These are phyloP conservation scores for Endoconidiophora laricicola DNA, from an alignment of 2,329 filamentous ascomycete genomes.

Conservation along the genomic window DNA sequence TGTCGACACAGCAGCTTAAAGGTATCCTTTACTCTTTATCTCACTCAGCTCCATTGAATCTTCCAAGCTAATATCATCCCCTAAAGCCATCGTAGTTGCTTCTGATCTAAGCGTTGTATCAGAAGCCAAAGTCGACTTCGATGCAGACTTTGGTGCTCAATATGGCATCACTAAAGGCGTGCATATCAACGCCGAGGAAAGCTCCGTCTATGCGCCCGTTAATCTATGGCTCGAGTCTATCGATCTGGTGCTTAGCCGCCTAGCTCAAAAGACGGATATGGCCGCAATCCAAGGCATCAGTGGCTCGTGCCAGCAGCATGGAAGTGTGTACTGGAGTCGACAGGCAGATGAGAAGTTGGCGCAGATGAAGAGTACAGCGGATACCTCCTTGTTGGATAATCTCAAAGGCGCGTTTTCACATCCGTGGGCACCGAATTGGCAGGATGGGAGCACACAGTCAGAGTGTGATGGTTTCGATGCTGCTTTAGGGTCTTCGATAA, in stretches of 20 bases:
- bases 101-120: conserved; percentile 66
- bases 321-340: conserved; percentile 81
- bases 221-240: conserved; percentile 89
- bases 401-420: conserved; percentile 60
- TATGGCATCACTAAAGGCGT: conserved; percentile 84
- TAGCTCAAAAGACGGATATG: conserved; percentile 52
- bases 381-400: conserved; percentile 53
- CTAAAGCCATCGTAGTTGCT: conserved; percentile 60
- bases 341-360: conserved; percentile 49
- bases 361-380: conserved; percentile 34
- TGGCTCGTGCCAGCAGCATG: conserved; percentile 92
- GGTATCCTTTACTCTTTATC: conserved; percentile 28
- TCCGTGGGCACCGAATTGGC: conserved; percentile 89
- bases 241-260: conserved; percentile 62
- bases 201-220: conserved; percentile 84
- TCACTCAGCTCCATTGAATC: not conserved
- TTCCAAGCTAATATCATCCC: conserved; percentile 6
- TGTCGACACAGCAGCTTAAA: conserved; percentile 94
- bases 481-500: conserved; percentile 45
- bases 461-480: conserved; percentile 83
- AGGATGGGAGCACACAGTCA: conserved; percentile 83
- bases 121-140: conserved; percentile 89
- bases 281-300: conserved; percentile 63
- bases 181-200: conserved; percentile 59
- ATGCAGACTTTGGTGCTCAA: conserved; percentile 55